Evolutionary conservation across 495 filamentous ascomycete genomes (phyloP), one percentile per base, ranked within the genome.

Genomic region (Glonium stellatum): DNA sequence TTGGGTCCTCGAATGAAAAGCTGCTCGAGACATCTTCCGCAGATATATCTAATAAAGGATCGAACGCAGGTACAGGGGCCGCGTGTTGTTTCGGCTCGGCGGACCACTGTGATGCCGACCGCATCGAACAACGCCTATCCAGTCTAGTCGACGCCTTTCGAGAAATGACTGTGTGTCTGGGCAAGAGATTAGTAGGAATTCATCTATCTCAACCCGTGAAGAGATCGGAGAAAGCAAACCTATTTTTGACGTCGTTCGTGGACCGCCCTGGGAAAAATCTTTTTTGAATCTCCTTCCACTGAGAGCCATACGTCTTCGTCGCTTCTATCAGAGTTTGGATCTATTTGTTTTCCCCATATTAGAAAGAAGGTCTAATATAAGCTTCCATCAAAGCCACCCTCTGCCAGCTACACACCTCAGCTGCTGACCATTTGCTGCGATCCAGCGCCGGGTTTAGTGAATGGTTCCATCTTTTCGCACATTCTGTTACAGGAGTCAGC

Each of bases 401-500:
- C 27, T 31, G 6, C 27, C 6, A 6, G 2, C 27, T 35, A 27
- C 13, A 58, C 66, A 76, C 73, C 65, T 76, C 73, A 31, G 63
- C 62, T 31, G 65, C 62, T 8, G 69, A 68, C 73, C 73, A 76
- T 37, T 68, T 64, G n/a, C 71, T 71, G 8, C 71, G 73, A 36
- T 76, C 73, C 13, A 76, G 65, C 52, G 70, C 72, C 19, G 73
- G 73, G 55, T 76, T 69, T 19, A 76, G 62, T 9, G 71, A 72
- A 50, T 73, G 71, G 18, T 76, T 70, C 73, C 73, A 76, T 5
- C 73, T 67, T 46, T 76, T 76, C 13, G 73, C 72, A 44, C 73
- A 76, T 67, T 76, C 73, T 76, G 18, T n/a, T 15, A 9, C 6
- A 55, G 21, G 19, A 49, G 66, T 63, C 41, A 61, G 63, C 39